Evolutionary conservation across 352 stramenopile genomes (phyloP).

Genomic region (Phytophthora palmivora): DNA sequence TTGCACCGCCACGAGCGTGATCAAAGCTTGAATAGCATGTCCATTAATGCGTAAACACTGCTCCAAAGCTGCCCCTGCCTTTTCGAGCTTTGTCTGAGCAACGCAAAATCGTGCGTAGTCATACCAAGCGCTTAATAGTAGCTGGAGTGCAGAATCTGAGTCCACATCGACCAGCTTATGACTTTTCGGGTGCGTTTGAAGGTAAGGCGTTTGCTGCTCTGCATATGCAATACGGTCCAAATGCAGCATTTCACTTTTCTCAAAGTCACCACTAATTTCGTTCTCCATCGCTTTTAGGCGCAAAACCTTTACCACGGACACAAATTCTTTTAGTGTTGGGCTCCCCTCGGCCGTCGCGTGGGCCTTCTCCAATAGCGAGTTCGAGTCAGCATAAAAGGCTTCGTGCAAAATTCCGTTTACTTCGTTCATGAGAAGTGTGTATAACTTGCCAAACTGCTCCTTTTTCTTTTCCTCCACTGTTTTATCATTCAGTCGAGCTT

Average conservation of each 20-base stretch:
- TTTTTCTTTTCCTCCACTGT: slow-evolving; percentile 49
- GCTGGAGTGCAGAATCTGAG: slow-evolving; percentile 9
- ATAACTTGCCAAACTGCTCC: slow-evolving; percentile 70
- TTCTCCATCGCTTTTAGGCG: slow-evolving; percentile 68
- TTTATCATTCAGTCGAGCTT: slow-evolving; percentile 9
- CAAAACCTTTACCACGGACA: slow-evolving; percentile 42
- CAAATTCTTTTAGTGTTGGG: slow-evolving; percentile 36
- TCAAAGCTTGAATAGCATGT: slow-evolving; percentile 43
- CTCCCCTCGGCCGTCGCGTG: slow-evolving; percentile 23
- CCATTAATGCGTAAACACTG: slow-evolving; percentile 66
- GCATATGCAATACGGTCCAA: slow-evolving; percentile 69
- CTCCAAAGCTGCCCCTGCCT: slow-evolving; percentile 57
- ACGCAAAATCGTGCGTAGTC: slow-evolving; percentile 76
- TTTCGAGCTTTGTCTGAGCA: slow-evolving; percentile 52
- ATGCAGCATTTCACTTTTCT: slow-evolving; percentile 72
- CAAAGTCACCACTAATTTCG: slow-evolving; percentile 68
- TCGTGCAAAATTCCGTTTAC: slow-evolving; percentile 74
- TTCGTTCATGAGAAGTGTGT: slow-evolving; percentile 79
- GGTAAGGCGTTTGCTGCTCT: slow-evolving; percentile 41
- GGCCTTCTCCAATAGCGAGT: slow-evolving; percentile 45
- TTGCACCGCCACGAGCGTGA: slow-evolving; percentile 64
- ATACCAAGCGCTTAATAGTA: slow-evolving; percentile 56
- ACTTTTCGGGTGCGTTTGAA: slow-evolving; percentile 11
- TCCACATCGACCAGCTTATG: slow-evolving; percentile 15
- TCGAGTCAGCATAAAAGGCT: slow-evolving; percentile 51